A percentile compares a stretch with the other conserved stretches of the same genome.
Conservation (phyloP, 495 filamentous ascomycete genomes). For the Pyrenula massariospora region DNA sequence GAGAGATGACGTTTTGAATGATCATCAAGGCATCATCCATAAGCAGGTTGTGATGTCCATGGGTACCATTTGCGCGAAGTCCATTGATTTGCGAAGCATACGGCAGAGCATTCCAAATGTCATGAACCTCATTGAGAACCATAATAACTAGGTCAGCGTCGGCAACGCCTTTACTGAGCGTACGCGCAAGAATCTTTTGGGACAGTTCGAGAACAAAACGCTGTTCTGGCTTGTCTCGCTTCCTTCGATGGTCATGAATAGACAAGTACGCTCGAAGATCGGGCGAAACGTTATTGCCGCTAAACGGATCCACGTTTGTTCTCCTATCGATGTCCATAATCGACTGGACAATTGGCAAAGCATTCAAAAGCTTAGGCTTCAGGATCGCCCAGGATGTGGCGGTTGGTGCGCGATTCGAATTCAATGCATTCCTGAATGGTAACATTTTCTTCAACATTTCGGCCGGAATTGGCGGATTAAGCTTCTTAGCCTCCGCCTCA, state of each 20-base stretch:
- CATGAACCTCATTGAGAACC: background rate
- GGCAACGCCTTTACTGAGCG: background rate
- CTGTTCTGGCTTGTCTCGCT: background rate
- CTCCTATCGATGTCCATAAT: background rate
- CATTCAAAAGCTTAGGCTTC: background rate
- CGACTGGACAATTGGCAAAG: background rate
- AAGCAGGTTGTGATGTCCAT: background rate
- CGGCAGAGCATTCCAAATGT: background rate
- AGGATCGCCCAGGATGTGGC: background rate
- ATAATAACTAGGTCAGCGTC: background rate
- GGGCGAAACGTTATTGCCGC: background rate
- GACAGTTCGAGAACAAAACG: background rate
- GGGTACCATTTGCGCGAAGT: background rate
- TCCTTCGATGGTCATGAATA: background rate
- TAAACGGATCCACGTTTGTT: background rate
- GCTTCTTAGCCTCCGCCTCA: background rate
- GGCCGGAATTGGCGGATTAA: background rate
- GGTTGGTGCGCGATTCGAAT: background rate
- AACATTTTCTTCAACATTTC: background rate
- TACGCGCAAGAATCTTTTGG: background rate
- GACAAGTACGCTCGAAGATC: background rate
- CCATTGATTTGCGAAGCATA: background rate
- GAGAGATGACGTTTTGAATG: background rate
- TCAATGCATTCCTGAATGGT: background rate
- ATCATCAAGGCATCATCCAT: slow-evolving; percentile 1